A percentile compares a stretch with the other conserved stretches of the same genome.
Evolutionary conservation across 129 eudicot genomes (phyloP).

Genomic region (Arctium minus): DNA sequence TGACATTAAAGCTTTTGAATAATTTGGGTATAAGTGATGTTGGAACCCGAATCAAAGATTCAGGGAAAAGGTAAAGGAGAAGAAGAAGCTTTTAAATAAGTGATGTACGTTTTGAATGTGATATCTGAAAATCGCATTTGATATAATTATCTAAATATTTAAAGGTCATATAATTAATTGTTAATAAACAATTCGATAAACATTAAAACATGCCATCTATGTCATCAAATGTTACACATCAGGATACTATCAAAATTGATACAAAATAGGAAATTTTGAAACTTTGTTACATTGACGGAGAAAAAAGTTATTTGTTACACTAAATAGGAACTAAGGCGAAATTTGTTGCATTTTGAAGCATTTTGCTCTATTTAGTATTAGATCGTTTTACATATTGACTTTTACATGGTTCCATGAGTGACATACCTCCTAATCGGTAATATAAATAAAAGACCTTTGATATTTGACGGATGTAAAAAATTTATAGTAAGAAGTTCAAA

Average conservation of each 20-base stretch:
- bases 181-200: not conserved
- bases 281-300: not conserved
- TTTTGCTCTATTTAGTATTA: not conserved
- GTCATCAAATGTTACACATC: not conserved
- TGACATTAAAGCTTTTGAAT: conserved; percentile 53
- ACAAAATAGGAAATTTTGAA: not conserved
- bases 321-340: not conserved
- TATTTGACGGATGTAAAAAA: not conserved
- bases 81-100: conserved; percentile 2
- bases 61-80: conserved; percentile 10
- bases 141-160: not conserved
- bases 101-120: not conserved
- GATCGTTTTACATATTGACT: not conserved
- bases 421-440: not conserved
- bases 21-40: conserved; percentile 46
- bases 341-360: not conserved
- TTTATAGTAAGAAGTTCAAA: not conserved
- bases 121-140: not conserved
- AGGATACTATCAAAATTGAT: not conserved
- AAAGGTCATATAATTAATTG: not conserved
- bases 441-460: not conserved
- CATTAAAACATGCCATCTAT: not conserved
- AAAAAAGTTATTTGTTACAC: not conserved
- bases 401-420: not conserved
- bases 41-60: conserved; percentile 9